A percentile compares a stretch with the other conserved stretches of the same genome.
These are phyloP conservation scores for Beauveria sp. DNA, from an alignment of 2,329 filamentous ascomycete genomes.

Conservation along the genomic window DNA sequence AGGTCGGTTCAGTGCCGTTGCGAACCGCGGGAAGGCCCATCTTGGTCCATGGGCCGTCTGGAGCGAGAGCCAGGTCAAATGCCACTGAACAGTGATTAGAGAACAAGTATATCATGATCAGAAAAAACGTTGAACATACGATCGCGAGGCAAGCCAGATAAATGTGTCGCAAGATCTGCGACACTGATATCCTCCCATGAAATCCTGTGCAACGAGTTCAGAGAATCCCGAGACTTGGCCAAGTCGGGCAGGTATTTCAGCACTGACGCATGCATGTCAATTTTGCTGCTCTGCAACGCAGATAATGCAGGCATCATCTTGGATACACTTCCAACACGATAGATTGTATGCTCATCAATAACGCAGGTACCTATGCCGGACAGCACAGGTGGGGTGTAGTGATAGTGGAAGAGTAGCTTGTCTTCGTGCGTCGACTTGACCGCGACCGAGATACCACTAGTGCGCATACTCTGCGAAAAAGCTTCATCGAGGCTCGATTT, in stretches of 20 bases:
- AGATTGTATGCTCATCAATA: constrained; percentile 26
- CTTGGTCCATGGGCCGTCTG: constrained; percentile 19
- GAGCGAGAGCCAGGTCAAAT: constrained; percentile 24
- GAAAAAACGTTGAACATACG: constrained; percentile 15
- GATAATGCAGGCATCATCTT: constrained; percentile 28
- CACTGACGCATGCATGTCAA: constrained; percentile 34
- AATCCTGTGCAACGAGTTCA: constrained; percentile 25
- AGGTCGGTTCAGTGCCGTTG: constrained; percentile 22
- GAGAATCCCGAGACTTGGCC: constrained; percentile 15
- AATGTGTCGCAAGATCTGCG: constrained; percentile 35
- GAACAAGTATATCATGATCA: not conserved
- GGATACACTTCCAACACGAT: constrained; percentile 26
- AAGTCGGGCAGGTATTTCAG: constrained; percentile 37
- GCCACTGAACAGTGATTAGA: constrained; percentile 19
- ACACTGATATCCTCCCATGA: constrained; percentile 42
- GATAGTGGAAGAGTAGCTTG: constrained; percentile 28
- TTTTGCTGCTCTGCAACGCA: constrained; percentile 20
- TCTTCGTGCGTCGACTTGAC: constrained; percentile 35
- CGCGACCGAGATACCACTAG: constrained; percentile 29
- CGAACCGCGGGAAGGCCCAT: constrained; percentile 25
- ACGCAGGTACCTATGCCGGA: constrained; percentile 18
- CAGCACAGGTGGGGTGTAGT: constrained; percentile 29
- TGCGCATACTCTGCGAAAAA: constrained; percentile 20
- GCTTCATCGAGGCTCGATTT: constrained; percentile 19
- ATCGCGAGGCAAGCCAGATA: constrained; percentile 34